Conservation (phyloP, 1,284 basidiomycete species). For the Marasmius oreades region DNA sequence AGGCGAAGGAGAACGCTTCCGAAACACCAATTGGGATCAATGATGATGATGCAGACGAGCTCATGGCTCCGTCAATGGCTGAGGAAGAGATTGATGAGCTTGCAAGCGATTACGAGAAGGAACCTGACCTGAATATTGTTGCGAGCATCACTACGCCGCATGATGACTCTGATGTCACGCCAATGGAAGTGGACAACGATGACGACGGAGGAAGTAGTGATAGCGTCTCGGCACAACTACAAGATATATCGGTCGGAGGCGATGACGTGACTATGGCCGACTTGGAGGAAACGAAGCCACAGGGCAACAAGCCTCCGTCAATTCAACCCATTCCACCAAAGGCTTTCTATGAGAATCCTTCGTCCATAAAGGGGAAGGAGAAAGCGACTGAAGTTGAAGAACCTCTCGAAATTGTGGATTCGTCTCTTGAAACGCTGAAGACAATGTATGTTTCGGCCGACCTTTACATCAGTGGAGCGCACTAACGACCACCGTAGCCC, state of each 20-base stretch:
- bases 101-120: background rate
- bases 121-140: background rate
- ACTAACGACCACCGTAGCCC: conserved; percentile 42
- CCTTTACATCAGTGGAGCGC: too few relatives aligned
- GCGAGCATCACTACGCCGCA: background rate
- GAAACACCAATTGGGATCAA: background rate
- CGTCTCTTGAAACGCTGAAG: background rate
- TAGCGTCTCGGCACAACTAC: background rate
- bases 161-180: background rate
- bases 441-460: background rate
- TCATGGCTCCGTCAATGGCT: background rate
- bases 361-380: conserved; percentile 3
- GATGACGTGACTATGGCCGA: background rate
- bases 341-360: background rate
- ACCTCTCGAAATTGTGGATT: background rate
- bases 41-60: background rate
- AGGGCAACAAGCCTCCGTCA: background rate
- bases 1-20: background rate
- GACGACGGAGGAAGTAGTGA: background rate
- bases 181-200: background rate
- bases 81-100: background rate
- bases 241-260: background rate
- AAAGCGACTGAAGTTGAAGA: background rate
- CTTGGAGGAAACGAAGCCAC: background rate
- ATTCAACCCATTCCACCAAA: background rate